phyloP scores from a whole-genome alignment of 2,329 filamentous ascomycete genomes.

The Chrysoporthe austroafricana region DNA sequence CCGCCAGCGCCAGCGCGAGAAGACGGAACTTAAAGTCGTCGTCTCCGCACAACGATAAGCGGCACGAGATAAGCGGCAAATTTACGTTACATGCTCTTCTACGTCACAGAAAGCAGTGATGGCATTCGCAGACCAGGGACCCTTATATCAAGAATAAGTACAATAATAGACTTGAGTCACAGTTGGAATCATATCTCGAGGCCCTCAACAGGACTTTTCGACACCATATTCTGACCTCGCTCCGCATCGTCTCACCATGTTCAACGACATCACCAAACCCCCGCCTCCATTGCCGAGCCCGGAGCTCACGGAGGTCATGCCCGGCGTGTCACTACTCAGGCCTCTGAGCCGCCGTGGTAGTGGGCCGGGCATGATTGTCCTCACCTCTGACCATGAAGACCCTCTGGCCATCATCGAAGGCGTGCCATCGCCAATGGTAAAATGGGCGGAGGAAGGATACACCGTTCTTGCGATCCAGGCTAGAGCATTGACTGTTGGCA shows the following conservation, averaged over 20 bases:
- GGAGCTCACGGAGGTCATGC: slow-evolving; percentile 19
- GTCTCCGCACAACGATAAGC: background rate
- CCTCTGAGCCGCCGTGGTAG: slow-evolving; percentile 36
- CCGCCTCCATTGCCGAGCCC: slow-evolving; percentile 23
- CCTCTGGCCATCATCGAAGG: slow-evolving; percentile 21
- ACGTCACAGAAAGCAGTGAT: background rate
- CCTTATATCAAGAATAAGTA: background rate
- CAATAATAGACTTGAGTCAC: background rate
- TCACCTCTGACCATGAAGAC: slow-evolving; percentile 28
- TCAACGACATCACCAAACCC: slow-evolving; percentile 29
- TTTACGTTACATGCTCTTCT: background rate
- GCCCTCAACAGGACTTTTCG: background rate
- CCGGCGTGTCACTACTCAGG: slow-evolving; percentile 23
- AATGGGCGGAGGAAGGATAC: slow-evolving; percentile 30
- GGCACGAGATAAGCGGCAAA: background rate
- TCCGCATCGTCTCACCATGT: slow-evolving; percentile 1
- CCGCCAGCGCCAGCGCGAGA: background rate
- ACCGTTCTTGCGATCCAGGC: slow-evolving; percentile 28
- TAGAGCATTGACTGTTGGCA: slow-evolving; percentile 10
- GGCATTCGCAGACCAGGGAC: background rate
- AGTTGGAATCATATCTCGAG: background rate
- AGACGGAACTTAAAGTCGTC: background rate
- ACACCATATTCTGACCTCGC: background rate
- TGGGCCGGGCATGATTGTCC: slow-evolving; percentile 35
- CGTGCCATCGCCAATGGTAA: slow-evolving; percentile 23